Evolutionary conservation across 441 rosid species (phyloP), one percentile per base, ranked within the genome.

Genomic region (Populus trichocarpa): DNA sequence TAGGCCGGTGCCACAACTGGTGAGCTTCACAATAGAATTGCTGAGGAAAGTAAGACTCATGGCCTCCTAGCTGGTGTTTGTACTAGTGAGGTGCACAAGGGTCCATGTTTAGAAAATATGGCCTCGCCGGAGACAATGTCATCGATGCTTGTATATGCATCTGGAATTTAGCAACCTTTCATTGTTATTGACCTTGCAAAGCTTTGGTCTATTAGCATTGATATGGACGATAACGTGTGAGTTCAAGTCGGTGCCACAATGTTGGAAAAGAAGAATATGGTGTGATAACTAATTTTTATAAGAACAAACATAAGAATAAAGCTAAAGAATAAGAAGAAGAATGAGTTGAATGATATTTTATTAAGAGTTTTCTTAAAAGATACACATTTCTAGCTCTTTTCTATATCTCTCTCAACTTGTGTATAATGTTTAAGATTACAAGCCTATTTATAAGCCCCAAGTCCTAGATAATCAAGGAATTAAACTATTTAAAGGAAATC

Each of bases 21-120:
- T 42, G 91, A 88, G 72, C 76, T 83, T 28, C 72, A 83, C 26
- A 85, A 83, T 67, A 78, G 78, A 57, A 84, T 89, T 38, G 84
- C 83, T 46, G 86, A 84, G 80, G 80, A 81, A 20, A 53, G 61
- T 53, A 53, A 53, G 6, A 32, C 1, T 32, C 35, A 32, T 32
- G 35, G 35, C 35, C 35, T 32, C 35, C 22, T 8, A 57, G 8
- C 7, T 57, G 23, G 64, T 57, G 22, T 57, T 57, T 18, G 64
- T n/a, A 57, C 64, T 4, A 57, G 22, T n/a, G 64, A 57, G 64
- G 64, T n/a, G 97, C 90, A 9, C 87, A 88, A 69, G 93, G 95
- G 32, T 71, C 92, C 40, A 85, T 90, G 95, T 85, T 90, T 91
- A 85, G 95, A 69, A 89, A 88, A 75, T 89, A 82, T 28, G 94